Evolutionary conservation across 805 yeast species (phyloP), one percentile per base, ranked within the genome.

Genomic region (Jamesozyma lodderae): DNA sequence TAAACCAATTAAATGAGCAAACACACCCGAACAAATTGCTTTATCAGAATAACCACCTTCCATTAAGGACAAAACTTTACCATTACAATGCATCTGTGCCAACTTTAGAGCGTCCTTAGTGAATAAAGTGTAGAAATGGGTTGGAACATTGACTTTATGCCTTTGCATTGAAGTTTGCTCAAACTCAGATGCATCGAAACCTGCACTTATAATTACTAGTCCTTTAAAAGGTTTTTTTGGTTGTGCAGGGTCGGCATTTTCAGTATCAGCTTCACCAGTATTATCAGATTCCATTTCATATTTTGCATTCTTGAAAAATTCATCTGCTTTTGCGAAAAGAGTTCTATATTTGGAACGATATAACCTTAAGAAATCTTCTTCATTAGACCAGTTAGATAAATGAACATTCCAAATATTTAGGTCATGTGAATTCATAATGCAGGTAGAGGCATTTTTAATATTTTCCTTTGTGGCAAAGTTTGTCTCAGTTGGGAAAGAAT

Each of bases 1-100:
- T 36, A 84, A 55, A 0, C 94, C 95, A 27, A 80, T 73, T 38
- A 84, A 60, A 55, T 84, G 94, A 4, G 92, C 73, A 53, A 82
- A 81, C 0, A 81, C 77, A 10, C 94, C 94, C 1, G 92, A 80
- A 1, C 79, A 60, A 14, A 84, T 66, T 0, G 94, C 94, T 3
- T 81, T 81, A 50, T 83, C 87, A 0, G 92, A 79, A 54, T 84
- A 84, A 1, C 95, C 95, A 19, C 95, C 95, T 61, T 84, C 95
- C 45, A 84, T 60, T 17, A 84, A 58, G 1, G 94, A 81, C 0
- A 84, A 46, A 0, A 83, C 63, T 41, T 73, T 74, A 9, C 88
- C 82, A 9, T 68, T 59, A 5, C 79, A 62, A 49, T 73, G 81
- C 34, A 72, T 66, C 41, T 79, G 72, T 4, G 92, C 83, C 33